Evolutionary conservation across 805 yeast genomes (phyloP).

Genomic region (Tetrapisispora pingtungensis): DNA sequence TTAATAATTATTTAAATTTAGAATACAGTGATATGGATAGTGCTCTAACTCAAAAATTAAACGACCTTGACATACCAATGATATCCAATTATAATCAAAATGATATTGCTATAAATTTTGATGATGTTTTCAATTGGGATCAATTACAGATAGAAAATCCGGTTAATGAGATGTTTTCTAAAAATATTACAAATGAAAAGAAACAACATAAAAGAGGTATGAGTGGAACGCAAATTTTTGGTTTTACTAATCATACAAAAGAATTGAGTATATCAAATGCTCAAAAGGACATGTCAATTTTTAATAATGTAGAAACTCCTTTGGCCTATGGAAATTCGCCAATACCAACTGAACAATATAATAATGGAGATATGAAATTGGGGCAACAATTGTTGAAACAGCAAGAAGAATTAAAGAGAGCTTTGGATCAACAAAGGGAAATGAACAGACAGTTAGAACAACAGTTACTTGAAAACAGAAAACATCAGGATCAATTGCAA

Average conservation of each 20-base stretch:
- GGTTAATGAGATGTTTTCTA: conserved; percentile 6
- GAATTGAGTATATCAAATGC: conserved; percentile 51
- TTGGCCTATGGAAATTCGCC: not conserved
- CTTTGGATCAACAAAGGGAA: conserved; percentile 23
- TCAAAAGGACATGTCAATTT: conserved; percentile 7
- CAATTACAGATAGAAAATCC: conserved; percentile 10
- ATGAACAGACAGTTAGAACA: conserved; percentile 22
- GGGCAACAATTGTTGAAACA: conserved; percentile 17
- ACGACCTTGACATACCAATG: conserved; percentile 55
- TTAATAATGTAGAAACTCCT: not conserved
- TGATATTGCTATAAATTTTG: not conserved
- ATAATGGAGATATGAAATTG: not conserved
- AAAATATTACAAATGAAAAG: conserved; percentile 2
- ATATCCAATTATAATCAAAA: conserved; percentile 9
- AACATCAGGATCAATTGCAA: conserved; percentile 24
- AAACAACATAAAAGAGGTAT: conserved; percentile 44
- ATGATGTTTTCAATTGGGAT: conserved; percentile 13
- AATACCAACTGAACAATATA: not conserved
- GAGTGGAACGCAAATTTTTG: conserved; percentile 78
- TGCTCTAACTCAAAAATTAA: conserved; percentile 45
- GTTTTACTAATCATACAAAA: conserved; percentile 53
- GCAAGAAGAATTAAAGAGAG: conserved; percentile 22
- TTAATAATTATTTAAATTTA: conserved; percentile 26
- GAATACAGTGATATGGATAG: conserved; percentile 46
- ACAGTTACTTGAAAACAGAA: conserved; percentile 21